phyloP scores from a whole-genome alignment of 257 asterid species.

The Ajuga chamaepitys region DNA sequence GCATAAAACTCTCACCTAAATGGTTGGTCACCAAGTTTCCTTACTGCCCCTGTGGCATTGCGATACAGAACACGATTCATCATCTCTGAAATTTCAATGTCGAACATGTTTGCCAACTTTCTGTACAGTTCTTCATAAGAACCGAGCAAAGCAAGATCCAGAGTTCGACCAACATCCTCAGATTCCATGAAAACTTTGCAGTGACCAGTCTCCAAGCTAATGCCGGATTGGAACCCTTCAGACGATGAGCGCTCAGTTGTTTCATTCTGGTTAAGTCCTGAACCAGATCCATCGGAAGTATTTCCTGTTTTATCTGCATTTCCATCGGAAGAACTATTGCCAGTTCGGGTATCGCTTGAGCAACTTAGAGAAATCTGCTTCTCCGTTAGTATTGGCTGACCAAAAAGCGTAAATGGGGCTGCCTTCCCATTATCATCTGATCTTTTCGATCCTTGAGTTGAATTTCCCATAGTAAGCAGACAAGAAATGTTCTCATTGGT shows the following conservation, averaged over 20 bases:
- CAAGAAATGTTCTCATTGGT: constrained; percentile 43
- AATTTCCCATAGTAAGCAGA: constrained; percentile 54
- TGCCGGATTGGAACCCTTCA: constrained; percentile 34
- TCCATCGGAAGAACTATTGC: constrained; percentile 44
- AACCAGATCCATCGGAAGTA: constrained; percentile 43
- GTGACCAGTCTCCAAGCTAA: constrained; percentile 44
- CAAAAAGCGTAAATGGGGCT: constrained; percentile 59
- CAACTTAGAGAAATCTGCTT: constrained; percentile 48
- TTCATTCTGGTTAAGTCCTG: constrained; percentile 32
- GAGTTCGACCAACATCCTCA: constrained; percentile 69
- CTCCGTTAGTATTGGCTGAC: constrained; percentile 60
- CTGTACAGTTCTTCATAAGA: constrained; percentile 61
- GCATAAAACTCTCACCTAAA: constrained; percentile 41
- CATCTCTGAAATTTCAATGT: constrained; percentile 44
- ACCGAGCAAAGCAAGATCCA: constrained; percentile 54
- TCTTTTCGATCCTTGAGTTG: constrained; percentile 27
- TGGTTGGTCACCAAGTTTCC: constrained; percentile 57
- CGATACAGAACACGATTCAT: constrained; percentile 45
- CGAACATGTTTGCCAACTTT: constrained; percentile 56
- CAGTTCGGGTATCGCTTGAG: constrained; percentile 36
- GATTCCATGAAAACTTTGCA: constrained; percentile 84
- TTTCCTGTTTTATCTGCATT: constrained; percentile 37
- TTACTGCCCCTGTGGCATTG: constrained; percentile 44
- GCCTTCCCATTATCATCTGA: constrained; percentile 25
- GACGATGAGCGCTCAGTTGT: constrained; percentile 28